Evolutionary conservation across 306 rosid genomes (phyloP).

Genomic region (Acacia confusa): DNA sequence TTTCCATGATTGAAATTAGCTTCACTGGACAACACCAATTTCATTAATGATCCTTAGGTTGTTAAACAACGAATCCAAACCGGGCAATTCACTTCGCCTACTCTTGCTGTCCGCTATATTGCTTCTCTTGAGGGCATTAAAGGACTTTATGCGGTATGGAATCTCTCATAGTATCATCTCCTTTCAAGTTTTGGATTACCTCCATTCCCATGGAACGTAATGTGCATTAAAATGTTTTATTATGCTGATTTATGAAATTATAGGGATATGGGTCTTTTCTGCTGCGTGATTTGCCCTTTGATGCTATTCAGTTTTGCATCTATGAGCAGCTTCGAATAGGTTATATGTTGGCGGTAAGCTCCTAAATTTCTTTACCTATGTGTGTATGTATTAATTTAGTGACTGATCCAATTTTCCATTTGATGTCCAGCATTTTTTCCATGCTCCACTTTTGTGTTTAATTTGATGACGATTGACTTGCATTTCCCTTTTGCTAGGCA

Average conservation of each 20-base stretch:
- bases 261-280: conserved; percentile 94
- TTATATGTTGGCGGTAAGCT: conserved; percentile 74
- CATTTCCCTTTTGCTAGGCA: conserved; percentile 56
- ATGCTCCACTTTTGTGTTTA: conserved; percentile 27
- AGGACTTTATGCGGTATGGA: conserved; percentile 86
- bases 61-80: conserved; percentile 99
- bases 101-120: conserved; percentile 80
- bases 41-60: conserved; percentile 57
- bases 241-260: conserved; percentile 28
- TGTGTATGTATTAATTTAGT: background rate
- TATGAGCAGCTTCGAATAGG: conserved; percentile 94
- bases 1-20: conserved; percentile 1
- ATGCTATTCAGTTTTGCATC: conserved; percentile 93
- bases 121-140: conserved; percentile 74
- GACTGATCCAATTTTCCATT: conserved; percentile 10
- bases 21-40: conserved; percentile 27
- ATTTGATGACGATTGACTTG: conserved; percentile 24
- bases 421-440: background rate
- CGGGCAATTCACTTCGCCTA: conserved; percentile 84
- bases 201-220: background rate
- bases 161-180: conserved; percentile 15
- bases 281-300: conserved; percentile 90
- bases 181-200: conserved; percentile 23
- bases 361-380: conserved; percentile 14
- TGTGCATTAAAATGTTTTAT: conserved; percentile 10